These are phyloP conservation scores for Hibiscus trionum DNA, from an alignment of 345 rosid species.

Conservation along the genomic window DNA sequence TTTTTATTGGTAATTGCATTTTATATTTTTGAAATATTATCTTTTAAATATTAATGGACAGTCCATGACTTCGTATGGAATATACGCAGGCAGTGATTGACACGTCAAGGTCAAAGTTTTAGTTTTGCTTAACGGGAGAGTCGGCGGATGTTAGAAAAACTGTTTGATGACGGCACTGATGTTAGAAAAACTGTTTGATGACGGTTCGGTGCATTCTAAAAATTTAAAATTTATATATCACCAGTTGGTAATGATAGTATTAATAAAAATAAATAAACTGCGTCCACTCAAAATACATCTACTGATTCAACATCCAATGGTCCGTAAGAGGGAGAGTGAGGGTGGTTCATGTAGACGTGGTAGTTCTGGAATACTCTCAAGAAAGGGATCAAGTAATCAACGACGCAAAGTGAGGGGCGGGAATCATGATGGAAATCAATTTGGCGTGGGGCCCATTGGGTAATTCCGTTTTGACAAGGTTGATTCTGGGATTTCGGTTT, in stretches of 20 bases:
- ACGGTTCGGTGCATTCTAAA: background rate
- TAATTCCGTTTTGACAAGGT: slow-evolving; percentile 53
- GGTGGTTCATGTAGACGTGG: background rate
- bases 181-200: background rate
- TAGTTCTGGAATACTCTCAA: background rate
- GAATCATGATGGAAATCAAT: background rate
- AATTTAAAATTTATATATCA: too few relatives aligned
- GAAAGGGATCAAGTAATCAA: slow-evolving; percentile 39
- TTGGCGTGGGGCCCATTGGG: slow-evolving; percentile 10
- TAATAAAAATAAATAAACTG: background rate
- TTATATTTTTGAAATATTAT: too few relatives aligned
- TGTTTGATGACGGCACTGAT: background rate
- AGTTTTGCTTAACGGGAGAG: background rate
- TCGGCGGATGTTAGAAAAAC: background rate
- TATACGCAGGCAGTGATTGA: background rate
- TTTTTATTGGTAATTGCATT: too few relatives aligned
- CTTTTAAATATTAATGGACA: too few relatives aligned
- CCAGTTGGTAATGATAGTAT: background rate
- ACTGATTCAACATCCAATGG: background rate
- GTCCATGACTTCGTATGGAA: too few relatives aligned
- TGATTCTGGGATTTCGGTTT: slow-evolving; percentile 41
- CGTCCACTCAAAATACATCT: background rate
- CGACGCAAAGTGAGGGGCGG: slow-evolving; percentile 24
- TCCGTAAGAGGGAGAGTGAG: background rate
- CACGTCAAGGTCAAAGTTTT: background rate